phyloP scores from a whole-genome alignment of 495 filamentous ascomycete genomes.

The Emericellopsis terricola region DNA sequence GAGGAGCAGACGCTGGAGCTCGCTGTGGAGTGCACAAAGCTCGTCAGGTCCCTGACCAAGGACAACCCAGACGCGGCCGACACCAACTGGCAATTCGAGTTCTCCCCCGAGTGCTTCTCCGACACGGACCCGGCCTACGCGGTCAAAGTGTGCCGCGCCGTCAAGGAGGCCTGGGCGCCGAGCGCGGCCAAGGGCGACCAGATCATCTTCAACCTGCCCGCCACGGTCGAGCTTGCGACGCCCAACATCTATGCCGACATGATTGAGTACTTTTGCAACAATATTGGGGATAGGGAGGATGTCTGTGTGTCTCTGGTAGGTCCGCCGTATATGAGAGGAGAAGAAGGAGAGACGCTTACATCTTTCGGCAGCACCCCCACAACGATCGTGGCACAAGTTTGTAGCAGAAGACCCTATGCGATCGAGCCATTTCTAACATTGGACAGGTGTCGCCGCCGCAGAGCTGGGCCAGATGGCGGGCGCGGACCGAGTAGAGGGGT shows the following conservation, averaged over 20 bases:
- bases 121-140: slow-evolving; percentile 76
- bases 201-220: slow-evolving; percentile 95
- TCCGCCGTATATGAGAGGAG: neutral
- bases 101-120: slow-evolving; percentile 92
- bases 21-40: slow-evolving; percentile 74
- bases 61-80: slow-evolving; percentile 60
- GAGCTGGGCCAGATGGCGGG: slow-evolving; percentile 97
- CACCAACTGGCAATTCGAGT: slow-evolving; percentile 90
- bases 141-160: slow-evolving; percentile 74
- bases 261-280: slow-evolving; percentile 84
- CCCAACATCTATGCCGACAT: slow-evolving; percentile 95
- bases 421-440: neutral
- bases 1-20: slow-evolving; percentile 67
- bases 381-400: slow-evolving; percentile 75
- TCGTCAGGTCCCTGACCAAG: slow-evolving; percentile 82
- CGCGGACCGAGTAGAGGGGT: slow-evolving; percentile 79
- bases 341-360: neutral
- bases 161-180: slow-evolving; percentile 90
- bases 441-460: slow-evolving; percentile 48
- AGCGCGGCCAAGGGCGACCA: slow-evolving; percentile 45
- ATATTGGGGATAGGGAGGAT: slow-evolving; percentile 67
- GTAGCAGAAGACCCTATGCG: slow-evolving; percentile 8
- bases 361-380: slow-evolving; percentile 47
- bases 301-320: slow-evolving; percentile 51
- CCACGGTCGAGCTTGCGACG: slow-evolving; percentile 90